These are phyloP conservation scores for Leptographium lundbergii DNA, from an alignment of 2,329 filamentous ascomycete species.

Conservation along the genomic window DNA sequence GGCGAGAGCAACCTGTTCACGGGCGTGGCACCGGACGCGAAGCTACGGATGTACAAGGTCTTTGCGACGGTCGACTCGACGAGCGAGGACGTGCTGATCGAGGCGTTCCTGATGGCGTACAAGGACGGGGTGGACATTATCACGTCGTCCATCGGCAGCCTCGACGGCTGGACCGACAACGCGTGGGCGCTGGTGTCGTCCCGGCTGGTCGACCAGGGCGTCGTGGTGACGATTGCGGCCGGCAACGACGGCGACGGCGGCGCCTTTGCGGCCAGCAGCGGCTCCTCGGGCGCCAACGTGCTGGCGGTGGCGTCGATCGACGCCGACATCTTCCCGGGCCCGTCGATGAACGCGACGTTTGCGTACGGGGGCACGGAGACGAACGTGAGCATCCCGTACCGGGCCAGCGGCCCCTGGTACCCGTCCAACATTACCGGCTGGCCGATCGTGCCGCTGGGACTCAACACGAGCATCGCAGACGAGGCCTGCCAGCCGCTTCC, in stretches of 20 bases:
- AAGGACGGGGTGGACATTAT: conserved; percentile 44
- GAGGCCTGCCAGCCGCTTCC: conserved; percentile 28
- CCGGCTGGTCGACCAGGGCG: conserved; percentile 39
- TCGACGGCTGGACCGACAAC: conserved; percentile 39
- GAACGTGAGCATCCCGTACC: conserved; percentile 8
- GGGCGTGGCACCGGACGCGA: not conserved
- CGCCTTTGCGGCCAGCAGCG: conserved; percentile 4
- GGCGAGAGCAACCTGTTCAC: conserved; percentile 8
- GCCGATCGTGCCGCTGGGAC: conserved; percentile 15
- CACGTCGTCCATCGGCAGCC: conserved; percentile 37
- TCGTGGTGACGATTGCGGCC: conserved; percentile 38
- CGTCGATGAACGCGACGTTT: conserved; percentile 10
- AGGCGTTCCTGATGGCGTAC: conserved; percentile 46
- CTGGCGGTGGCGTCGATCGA: conserved; percentile 31
- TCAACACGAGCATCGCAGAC: conserved; percentile 10
- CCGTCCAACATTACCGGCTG: conserved; percentile 11
- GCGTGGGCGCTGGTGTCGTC: conserved; percentile 36
- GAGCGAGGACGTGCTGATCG: conserved; percentile 42
- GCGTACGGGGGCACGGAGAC: not conserved
- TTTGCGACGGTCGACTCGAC: not conserved
- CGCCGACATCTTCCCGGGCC: conserved; percentile 10
- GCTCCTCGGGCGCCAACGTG: conserved; percentile 20
- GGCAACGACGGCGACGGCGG: conserved; percentile 28
- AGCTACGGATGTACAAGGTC: not conserved
- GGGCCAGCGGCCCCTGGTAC: conserved; percentile 2